phyloP scores from a whole-genome alignment of 805 yeast species.

The Sporopachydermia quercuum region DNA sequence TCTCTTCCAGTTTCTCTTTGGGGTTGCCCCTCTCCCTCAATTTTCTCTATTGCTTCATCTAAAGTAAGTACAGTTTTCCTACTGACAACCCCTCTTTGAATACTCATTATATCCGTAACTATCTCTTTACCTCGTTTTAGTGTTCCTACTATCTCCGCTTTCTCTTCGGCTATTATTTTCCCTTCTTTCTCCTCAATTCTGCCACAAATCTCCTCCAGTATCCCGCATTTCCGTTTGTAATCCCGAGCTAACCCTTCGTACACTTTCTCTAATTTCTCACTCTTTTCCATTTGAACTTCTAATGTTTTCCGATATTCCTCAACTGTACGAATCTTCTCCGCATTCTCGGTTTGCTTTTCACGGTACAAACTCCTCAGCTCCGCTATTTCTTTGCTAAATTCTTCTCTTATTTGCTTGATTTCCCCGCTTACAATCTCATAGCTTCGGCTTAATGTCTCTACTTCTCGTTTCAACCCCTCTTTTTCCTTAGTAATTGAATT shows the following conservation, averaged over 20 bases:
- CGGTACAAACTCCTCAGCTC: too few species aligned
- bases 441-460: not conserved
- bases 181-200: constrained; percentile 3
- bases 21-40: too few species aligned
- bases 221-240: constrained; percentile 6
- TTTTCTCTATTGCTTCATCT: too few species aligned
- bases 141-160: constrained; percentile 8
- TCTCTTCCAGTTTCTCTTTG: too few species aligned
- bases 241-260: too few species aligned
- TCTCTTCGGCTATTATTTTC: constrained; percentile 7
- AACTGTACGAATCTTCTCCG: too few species aligned
- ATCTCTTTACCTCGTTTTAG: constrained; percentile 8
- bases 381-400: not conserved
- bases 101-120: constrained; percentile 6
- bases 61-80: too few species aligned
- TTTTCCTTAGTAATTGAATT: not conserved
- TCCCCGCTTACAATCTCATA: not conserved
- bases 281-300: too few species aligned
- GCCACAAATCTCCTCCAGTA: constrained; percentile 4
- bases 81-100: constrained; percentile 7
- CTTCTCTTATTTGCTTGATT: not conserved
- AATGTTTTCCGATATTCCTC: too few species aligned
- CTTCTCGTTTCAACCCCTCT: not conserved
- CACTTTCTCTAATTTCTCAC: too few species aligned
- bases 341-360: too few species aligned